Evolutionary conservation across 2,329 filamentous ascomycete genomes (phyloP).

Genomic region (Volutella citrinella): DNA sequence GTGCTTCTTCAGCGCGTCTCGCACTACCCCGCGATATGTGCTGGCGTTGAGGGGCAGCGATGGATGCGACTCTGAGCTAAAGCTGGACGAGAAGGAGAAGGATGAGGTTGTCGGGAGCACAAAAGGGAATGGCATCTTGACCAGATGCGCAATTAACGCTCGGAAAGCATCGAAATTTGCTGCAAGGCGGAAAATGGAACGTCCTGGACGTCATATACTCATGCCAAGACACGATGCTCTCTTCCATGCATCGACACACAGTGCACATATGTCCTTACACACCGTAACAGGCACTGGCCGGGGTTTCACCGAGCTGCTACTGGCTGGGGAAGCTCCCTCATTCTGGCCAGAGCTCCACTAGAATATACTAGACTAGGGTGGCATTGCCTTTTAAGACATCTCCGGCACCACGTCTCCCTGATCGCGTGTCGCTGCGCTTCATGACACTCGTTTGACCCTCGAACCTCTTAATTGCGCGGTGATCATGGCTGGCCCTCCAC

Average conservation of each 20-base stretch:
- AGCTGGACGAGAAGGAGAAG: slow-evolving; percentile 75
- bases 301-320: slow-evolving; percentile 18
- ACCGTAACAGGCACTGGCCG: slow-evolving; percentile 11
- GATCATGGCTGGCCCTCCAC: slow-evolving; percentile 51
- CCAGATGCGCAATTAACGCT: too few relatives aligned
- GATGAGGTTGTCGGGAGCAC: slow-evolving; percentile 84
- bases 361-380: slow-evolving; percentile 14
- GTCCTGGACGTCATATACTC: too few relatives aligned
- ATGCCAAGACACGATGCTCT: slow-evolving; percentile 25
- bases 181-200: slow-evolving; percentile 1
- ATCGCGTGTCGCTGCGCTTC: too few relatives aligned
- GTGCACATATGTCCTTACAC: slow-evolving; percentile 8
- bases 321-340: slow-evolving; percentile 14
- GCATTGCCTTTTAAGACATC: slow-evolving; percentile 12
- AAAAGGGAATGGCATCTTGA: slow-evolving; percentile 84
- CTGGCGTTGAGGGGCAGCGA: slow-evolving; percentile 81
- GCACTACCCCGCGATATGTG: slow-evolving; percentile 78
- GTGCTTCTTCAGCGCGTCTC: slow-evolving; percentile 81
- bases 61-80: slow-evolving; percentile 80
- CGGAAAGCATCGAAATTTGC: too few relatives aligned
- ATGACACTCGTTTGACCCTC: too few relatives aligned
- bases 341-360: slow-evolving; percentile 14
- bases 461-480: slow-evolving; percentile 20
- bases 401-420: slow-evolving; percentile 14
- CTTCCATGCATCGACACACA: slow-evolving; percentile 21